Base-by-base conservation (phyloP, 441 rosid species). In the Pelargonium fulgidum region DNA sequence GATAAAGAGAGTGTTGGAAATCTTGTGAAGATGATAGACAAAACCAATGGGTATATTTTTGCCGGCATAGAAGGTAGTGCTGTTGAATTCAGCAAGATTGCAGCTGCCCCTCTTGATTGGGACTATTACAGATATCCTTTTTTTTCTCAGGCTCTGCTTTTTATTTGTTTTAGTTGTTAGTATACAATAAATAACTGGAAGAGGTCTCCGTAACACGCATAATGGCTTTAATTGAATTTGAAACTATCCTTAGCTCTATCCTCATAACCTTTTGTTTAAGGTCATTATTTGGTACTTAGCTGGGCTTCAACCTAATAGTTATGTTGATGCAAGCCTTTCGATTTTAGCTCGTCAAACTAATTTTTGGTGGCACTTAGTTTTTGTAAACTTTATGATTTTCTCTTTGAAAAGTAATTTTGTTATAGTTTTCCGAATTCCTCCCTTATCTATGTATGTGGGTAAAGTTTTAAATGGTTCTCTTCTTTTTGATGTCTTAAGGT, bases 101-200 rank as follows among this genome's bases (percentile, higher is more conserved):
- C 99, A 4, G 80, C 92, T 66, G 84, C 89, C 67, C 83, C 86
- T 70, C 76, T 76, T 56, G 92, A 89, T 70, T 93, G 97, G 99
- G 99, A 91, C 62, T 93, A 91, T 75, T 87, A 81, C 86, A 89
- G 89, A 91, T 91, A 93, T 91, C 96, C 99, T 87, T 76, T 69
- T 52, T 52, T 8, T 22, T n/a, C 5, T 48, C 14, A 4, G 0
- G 20, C 36, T 8, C 24, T 41, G 74, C 65, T 71, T 4, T 12
- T 59, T 7, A 50, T 66, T 52, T 26, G 59, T 52, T 52, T 52
- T 52, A 13, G 56, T 13, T 48, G 5, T 48, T 14, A 48, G 56
- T 45, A 45, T 10, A 45, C 13, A 45, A 45, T 6, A 45, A 9
- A 45, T 45, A 10, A 13, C 50, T 45, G 50, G 10, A 10, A 45